Percentiles rank a stretch among this genome's conserved stretches.
Evolutionary conservation across 768 basidiomycete species (phyloP).

Genomic region (Hypholoma fasciculare): DNA sequence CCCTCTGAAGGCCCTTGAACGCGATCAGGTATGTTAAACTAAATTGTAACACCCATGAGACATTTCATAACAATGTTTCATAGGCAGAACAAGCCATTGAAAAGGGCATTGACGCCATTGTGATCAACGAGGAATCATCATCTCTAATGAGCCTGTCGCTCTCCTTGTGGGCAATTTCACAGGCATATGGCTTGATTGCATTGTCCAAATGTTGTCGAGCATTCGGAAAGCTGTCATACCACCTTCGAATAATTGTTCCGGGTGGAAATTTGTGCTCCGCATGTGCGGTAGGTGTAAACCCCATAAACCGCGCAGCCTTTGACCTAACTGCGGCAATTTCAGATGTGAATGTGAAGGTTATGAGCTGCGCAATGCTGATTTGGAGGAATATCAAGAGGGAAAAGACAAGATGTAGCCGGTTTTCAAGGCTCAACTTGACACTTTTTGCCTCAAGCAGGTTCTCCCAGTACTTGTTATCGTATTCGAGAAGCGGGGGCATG

Average conservation of each 20-base stretch:
- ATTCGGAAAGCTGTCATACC: conserved; percentile 6
- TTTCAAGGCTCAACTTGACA: neutral
- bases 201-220: neutral
- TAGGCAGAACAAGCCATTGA: conserved; percentile 19
- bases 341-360: conserved; percentile 13
- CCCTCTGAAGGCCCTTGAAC: conserved; percentile 10
- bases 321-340: conserved; percentile 5
- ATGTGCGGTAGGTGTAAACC: neutral
- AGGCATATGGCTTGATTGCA: neutral
- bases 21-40: conserved; percentile 28
- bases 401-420: conserved; percentile 9
- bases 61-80: neutral
- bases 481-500: neutral
- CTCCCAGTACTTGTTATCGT: conserved; percentile 2
- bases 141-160: conserved; percentile 10
- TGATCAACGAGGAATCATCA: conserved; percentile 28
- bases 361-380: conserved; percentile 8
- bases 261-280: conserved; percentile 5
- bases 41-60: neutral
- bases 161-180: conserved; percentile 4
- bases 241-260: neutral
- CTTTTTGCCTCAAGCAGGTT: neutral
- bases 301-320: conserved; percentile 10
- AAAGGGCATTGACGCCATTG: conserved; percentile 24
- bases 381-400: conserved; percentile 17